A percentile compares a stretch with the other conserved stretches of the same genome.
phyloP scores from a whole-genome alignment of 495 filamentous ascomycete species.

The Tuber indicum region DNA sequence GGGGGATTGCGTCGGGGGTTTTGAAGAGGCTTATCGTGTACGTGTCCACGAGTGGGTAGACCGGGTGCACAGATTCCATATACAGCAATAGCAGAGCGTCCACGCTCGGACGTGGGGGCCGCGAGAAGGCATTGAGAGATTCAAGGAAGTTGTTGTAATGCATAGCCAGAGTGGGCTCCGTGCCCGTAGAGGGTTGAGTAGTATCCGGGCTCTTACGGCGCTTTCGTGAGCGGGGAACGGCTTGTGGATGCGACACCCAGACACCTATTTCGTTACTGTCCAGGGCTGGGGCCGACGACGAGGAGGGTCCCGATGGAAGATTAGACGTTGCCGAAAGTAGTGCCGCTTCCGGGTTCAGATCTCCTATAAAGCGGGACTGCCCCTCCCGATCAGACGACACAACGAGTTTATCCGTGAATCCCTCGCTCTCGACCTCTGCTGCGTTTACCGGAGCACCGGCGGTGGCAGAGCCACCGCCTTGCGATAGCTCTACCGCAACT shows the following conservation, averaged over 20 bases:
- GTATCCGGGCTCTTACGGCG: constrained; percentile 42
- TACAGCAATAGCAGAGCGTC: constrained; percentile 30
- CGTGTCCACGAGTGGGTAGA: constrained; percentile 44
- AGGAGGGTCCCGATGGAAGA: constrained; percentile 3
- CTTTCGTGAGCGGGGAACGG: constrained; percentile 23
- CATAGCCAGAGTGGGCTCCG: background rate
- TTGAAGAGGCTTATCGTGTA: constrained; percentile 33
- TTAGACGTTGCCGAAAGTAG: constrained; percentile 45
- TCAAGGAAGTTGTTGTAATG: constrained; percentile 11
- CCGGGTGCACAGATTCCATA: constrained; percentile 27
- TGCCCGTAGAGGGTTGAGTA: background rate
- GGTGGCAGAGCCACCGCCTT: background rate
- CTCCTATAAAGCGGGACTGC: constrained; percentile 46
- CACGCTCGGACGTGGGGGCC: constrained; percentile 22
- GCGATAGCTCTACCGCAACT: background rate
- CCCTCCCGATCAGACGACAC: background rate
- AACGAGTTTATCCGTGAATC: background rate
- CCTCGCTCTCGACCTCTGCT: background rate
- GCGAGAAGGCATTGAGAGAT: constrained; percentile 26
- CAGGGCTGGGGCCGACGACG: constrained; percentile 38
- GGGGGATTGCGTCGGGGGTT: constrained; percentile 34
- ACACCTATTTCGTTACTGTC: constrained; percentile 47
- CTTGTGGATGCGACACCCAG: constrained; percentile 45
- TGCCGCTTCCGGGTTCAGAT: constrained; percentile 49
- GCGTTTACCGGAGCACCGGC: background rate